Conservation (phyloP, 2,329 filamentous ascomycete species). For the Ophiostoma triangulosporum region DNA sequence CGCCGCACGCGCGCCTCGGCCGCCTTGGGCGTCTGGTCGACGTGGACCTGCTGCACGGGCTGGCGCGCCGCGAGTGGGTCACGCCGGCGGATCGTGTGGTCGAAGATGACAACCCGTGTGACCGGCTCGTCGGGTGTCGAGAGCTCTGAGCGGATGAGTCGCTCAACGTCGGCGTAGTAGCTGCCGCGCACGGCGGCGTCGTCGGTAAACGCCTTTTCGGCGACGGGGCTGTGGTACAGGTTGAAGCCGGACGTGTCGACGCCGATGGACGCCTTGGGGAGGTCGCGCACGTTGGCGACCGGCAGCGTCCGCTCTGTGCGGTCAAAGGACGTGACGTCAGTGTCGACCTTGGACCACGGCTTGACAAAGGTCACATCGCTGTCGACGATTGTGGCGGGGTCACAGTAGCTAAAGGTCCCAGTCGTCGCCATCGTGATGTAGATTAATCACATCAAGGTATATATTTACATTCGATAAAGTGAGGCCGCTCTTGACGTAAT, state of each 20-base stretch:
- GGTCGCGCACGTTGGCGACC: slow-evolving; percentile 42
- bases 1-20: slow-evolving; percentile 47
- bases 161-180: slow-evolving; percentile 51
- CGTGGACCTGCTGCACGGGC: slow-evolving; percentile 57
- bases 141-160: slow-evolving; percentile 39
- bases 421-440: slow-evolving; percentile 14
- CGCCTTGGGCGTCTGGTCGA: slow-evolving; percentile 55
- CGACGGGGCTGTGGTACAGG: slow-evolving; percentile 34
- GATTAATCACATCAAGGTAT: too few species aligned
- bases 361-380: slow-evolving; percentile 22
- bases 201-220: slow-evolving; percentile 41
- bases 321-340: slow-evolving; percentile 39
- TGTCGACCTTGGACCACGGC: slow-evolving; percentile 54
- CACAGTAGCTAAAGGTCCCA: slow-evolving; percentile 44
- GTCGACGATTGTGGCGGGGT: slow-evolving; percentile 30
- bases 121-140: slow-evolving; percentile 23
- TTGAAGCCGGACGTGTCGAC: slow-evolving; percentile 47
- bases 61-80: slow-evolving; percentile 41
- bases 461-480: too few species aligned
- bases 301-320: slow-evolving; percentile 30
- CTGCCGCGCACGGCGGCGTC: slow-evolving; percentile 37
- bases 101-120: slow-evolving; percentile 54
- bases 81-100: slow-evolving; percentile 53
- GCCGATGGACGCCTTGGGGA: slow-evolving; percentile 36
- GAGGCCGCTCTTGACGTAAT: too few species aligned